Conservation (phyloP, 495 filamentous ascomycete genomes). For the Recurvomyces mirabilis region DNA sequence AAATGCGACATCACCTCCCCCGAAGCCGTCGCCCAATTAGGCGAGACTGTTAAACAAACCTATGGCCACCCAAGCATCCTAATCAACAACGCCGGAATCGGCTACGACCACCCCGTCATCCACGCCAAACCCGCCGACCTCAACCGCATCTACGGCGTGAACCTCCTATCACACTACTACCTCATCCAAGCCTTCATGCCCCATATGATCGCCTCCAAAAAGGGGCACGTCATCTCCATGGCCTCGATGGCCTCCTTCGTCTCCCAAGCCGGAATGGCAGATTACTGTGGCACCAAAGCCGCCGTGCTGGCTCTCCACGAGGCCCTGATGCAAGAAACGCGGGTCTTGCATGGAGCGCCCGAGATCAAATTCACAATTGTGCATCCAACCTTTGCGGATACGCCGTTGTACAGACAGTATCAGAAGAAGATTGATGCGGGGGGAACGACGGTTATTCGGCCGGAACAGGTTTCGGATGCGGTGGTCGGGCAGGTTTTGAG, state of each 20-base stretch:
- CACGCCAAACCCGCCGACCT: constrained; percentile 37
- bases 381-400: constrained; percentile 29
- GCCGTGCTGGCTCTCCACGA: constrained; percentile 46
- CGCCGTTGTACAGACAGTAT: constrained; percentile 17
- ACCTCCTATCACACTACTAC: constrained; percentile 48
- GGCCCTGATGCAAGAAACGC: constrained; percentile 26
- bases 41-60: constrained; percentile 35
- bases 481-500: constrained; percentile 24
- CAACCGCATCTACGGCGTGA: constrained; percentile 45
- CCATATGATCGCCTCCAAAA: constrained; percentile 46
- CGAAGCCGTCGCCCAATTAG: constrained; percentile 34
- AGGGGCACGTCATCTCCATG: constrained; percentile 48
- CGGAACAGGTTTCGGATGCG: constrained; percentile 21
- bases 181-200: constrained; percentile 51
- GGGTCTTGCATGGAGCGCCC: constrained; percentile 26
- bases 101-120: constrained; percentile 37
- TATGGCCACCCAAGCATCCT: constrained; percentile 44
- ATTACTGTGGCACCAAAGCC: constrained; percentile 49
- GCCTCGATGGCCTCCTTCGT: constrained; percentile 47
- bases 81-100: constrained; percentile 53
- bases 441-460: constrained; percentile 15
- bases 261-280: constrained; percentile 37
- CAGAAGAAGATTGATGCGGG: constrained; percentile 12
- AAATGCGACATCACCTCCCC: constrained; percentile 45
- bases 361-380: constrained; percentile 29